Evolutionary conservation across 2,329 filamentous ascomycete genomes (phyloP), one percentile per base, ranked within the genome.

Genomic region (Fusarium sp.): DNA sequence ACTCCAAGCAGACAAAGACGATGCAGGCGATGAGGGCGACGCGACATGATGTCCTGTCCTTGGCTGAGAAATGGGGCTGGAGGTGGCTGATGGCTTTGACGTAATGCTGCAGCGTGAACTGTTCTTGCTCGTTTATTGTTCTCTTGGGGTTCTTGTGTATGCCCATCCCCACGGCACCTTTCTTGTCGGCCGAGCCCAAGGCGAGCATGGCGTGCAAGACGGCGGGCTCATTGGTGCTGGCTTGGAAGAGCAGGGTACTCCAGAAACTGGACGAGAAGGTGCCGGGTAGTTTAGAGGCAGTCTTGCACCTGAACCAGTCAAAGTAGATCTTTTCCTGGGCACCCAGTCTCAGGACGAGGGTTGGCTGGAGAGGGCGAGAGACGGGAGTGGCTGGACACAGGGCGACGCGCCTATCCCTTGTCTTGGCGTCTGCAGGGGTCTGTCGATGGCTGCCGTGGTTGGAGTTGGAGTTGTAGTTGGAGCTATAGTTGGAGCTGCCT

Each of bases 151-250:
- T 57, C n/a, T 47, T 61, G 16, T 51, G 51, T 18, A 55, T 52
- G 1, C 58, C 66, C 13, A 60, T 40, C 7, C 56, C 56, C 3
- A 60, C 48, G 11, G 62, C 52, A 3, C 55, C 65, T 18, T 66
- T 58, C 46, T 67, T 77, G 52, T 83, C 80, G 1, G 76, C 74
- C 1, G 81, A 78, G 58, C 78, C 75, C n/a, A 84, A 63, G 0
- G 82, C 81, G 6, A 84, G 70, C 2, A 77, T 70, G 2, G 82
- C 80, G 39, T 84, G 81, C n/a, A 83, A 60, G 3, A 84, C 74
- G 2, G 82, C 79, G 0, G 82, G 81, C 53, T 84, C 82, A 11
- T 48, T 70, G 1, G 76, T 61, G 18, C 77, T 77, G 7, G 77
- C 77, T 40, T 83, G 82, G 27, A 82, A 70, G 13, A 84, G 60